These are phyloP conservation scores for Leccinum variicolor DNA, from an alignment of 768 basidiomycete species.

Conservation along the genomic window DNA sequence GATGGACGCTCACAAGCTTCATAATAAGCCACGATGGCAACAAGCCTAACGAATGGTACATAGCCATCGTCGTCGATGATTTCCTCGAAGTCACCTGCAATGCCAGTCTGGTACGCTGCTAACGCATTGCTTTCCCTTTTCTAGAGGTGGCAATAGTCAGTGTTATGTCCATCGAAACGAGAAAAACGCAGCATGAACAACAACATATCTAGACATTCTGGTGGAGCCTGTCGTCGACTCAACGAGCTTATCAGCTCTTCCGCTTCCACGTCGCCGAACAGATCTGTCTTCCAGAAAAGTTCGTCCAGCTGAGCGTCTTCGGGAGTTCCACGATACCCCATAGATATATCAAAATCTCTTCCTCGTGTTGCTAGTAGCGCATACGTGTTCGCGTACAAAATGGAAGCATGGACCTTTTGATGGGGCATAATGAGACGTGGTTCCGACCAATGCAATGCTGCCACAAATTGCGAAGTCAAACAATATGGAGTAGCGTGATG, in stretches of 20 bases:
- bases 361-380: not conserved
- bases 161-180: not conserved
- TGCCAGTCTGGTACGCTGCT: conserved; percentile 12
- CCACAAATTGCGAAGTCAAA: not conserved
- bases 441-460: not conserved
- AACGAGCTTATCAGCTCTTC: not conserved
- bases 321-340: not conserved
- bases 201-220: not conserved
- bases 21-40: conserved; percentile 21
- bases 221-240: not conserved
- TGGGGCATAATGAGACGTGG: conserved; percentile 8
- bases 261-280: not conserved
- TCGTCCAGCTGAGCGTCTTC: not conserved
- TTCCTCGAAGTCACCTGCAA: not conserved
- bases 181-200: not conserved
- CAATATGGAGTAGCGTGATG: not conserved
- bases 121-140: conserved; percentile 19
- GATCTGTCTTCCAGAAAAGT: conserved; percentile 7
- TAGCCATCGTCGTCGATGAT: conserved; percentile 7
- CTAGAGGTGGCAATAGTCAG: not conserved
- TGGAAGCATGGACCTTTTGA: not conserved
- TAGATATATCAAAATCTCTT: not conserved
- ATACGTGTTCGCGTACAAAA: not conserved
- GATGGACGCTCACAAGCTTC: conserved; percentile 14
- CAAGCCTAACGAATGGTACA: conserved; percentile 16